Evolutionary conservation across 352 stramenopile species (phyloP), one percentile per base, ranked within the genome.

Genomic region (Phytopythium mirpurense): DNA sequence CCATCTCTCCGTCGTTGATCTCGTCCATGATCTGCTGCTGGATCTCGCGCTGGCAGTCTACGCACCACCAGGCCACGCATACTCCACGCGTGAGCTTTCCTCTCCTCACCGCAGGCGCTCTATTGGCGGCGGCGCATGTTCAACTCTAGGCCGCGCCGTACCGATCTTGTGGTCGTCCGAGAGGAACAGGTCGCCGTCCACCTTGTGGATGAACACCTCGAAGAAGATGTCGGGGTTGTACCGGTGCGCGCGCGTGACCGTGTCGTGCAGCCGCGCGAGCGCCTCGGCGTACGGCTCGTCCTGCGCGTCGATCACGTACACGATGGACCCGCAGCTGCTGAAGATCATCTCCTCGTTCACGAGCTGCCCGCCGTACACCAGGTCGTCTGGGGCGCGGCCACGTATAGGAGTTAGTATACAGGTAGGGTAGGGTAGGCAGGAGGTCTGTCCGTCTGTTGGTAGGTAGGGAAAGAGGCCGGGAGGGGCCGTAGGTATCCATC

Each of bases 161-260:
- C 78, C 96, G 50, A 98, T 98, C 72, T 99, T 99, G 68, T 98
- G 93, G 71, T 99, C 96, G 60, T 99, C 96, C 48, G 86, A 98
- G 24, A 99, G 78, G 70, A 99, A 99, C 7, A 98, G 67, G 60
- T 99, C 97, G 31, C 97, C 97, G 67, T 99, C 97, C 9, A 99
- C 96, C 70, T 98, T 98, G 87, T 99, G 97, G 53, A 99, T 98
- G 66, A 99, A 99, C 21, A 99, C 95, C 64, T 99, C 96, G 56
- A 99, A 95, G 36, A 93, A 79, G 61, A 99, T 98, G 56, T 95
- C 83, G 12, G 96, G 94, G 66, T 99, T 99, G 70, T 97, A 93
- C 21, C 71, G 63, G 54, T 96, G 85, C 32, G 86, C 90, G 19
- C 83, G 74, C 41, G 76, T 78, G 40, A 97, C 87, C 11, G 86